These are phyloP conservation scores for Pseudonitzschia multiseries DNA, from an alignment of 108 stramenopile genomes.

Conservation along the genomic window DNA sequence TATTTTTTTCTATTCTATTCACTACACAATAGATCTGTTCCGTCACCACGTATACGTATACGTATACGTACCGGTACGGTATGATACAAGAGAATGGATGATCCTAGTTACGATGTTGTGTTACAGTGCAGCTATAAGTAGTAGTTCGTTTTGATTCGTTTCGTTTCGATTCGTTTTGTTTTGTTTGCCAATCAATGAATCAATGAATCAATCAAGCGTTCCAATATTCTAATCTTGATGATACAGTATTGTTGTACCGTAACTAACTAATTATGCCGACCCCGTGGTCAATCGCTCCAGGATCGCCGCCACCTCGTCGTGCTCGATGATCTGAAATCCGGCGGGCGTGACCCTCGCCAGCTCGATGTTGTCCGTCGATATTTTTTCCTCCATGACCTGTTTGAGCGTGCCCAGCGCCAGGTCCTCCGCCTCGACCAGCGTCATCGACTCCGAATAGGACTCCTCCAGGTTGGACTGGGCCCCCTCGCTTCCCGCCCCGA, in stretches of 20 bases:
- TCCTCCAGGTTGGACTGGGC: conserved; percentile 95
- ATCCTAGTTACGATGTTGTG: neutral
- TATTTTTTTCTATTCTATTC: too few species aligned
- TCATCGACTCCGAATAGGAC: conserved; percentile 91
- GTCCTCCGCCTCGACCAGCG: conserved; percentile 93
- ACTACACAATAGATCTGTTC: too few species aligned
- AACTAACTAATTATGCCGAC: too few species aligned
- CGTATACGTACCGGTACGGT: too few species aligned
- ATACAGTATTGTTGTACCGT: too few species aligned
- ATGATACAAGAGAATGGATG: neutral
- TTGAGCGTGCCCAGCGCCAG: conserved; percentile 92
- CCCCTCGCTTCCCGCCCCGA: conserved; percentile 96
- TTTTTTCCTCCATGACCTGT: conserved; percentile 99
- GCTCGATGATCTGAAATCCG: conserved; percentile 87
- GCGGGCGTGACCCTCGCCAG: conserved; percentile 90
- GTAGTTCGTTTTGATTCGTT: too few species aligned
- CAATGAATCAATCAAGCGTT: too few species aligned
- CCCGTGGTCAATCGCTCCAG: conserved; percentile 66
- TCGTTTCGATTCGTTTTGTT: too few species aligned
- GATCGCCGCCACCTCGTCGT: conserved; percentile 82
- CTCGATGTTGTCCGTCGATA: conserved; percentile 95
- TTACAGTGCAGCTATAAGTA: neutral
- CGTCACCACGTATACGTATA: too few species aligned
- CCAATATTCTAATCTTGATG: too few species aligned
- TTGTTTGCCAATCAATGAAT: too few species aligned